A percentile compares a stretch with the other conserved stretches of the same genome.
These are phyloP conservation scores for Amphibolis antarctica DNA, from an alignment of 106 monocot genomes.

Conservation along the genomic window DNA sequence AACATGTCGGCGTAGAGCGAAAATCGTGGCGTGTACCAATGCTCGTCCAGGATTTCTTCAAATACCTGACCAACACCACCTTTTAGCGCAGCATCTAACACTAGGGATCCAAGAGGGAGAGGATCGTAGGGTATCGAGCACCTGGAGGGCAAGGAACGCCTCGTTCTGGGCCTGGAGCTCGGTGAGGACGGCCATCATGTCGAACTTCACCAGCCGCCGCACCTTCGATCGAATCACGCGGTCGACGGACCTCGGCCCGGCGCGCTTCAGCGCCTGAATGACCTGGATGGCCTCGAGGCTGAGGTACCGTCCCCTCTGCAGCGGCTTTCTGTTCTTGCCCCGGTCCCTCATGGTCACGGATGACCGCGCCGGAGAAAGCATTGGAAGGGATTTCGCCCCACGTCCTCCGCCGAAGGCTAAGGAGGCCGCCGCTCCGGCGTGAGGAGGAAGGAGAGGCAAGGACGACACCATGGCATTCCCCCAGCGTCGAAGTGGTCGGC, in stretches of 20 bases:
- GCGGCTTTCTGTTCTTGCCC: constrained; percentile 80
- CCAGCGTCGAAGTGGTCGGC: too few relatives aligned
- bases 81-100: background rate
- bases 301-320: constrained; percentile 76
- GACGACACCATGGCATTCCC: too few relatives aligned
- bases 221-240: constrained; percentile 38
- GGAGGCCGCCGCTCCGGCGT: too few relatives aligned
- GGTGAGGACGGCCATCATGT: constrained; percentile 64
- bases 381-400: too few relatives aligned
- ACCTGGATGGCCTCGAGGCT: constrained; percentile 89
- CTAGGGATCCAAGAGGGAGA: background rate
- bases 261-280: constrained; percentile 79
- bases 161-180: constrained; percentile 61
- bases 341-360: constrained; percentile 49
- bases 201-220: constrained; percentile 64
- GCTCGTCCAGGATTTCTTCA: constrained; percentile 70
- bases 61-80: constrained; percentile 38
- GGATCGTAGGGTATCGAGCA: constrained; percentile 1
- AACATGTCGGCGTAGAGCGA: constrained; percentile 54
- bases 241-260: constrained; percentile 13
- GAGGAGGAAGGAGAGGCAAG: too few relatives aligned
- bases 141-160: constrained; percentile 53
- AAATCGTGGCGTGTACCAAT: constrained; percentile 72
- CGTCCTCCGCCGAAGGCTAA: too few relatives aligned
- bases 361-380: background rate